A percentile compares a stretch with the other conserved stretches of the same genome.
phyloP scores from a whole-genome alignment of 2,329 filamentous ascomycete genomes.

The Pseudophaeomoniella oleicola region DNA sequence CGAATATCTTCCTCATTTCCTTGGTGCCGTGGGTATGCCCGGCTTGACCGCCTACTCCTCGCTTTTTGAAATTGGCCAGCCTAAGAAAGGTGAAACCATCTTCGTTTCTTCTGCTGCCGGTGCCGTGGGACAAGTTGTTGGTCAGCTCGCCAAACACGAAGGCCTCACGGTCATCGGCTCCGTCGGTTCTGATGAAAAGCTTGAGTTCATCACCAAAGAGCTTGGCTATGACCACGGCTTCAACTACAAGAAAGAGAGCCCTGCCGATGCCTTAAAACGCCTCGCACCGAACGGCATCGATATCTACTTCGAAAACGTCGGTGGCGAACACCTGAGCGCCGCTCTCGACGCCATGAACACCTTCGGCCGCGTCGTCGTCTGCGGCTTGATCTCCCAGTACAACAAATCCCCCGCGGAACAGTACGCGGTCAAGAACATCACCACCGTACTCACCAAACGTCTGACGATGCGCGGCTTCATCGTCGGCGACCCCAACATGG shows the following conservation, averaged over 20 bases:
- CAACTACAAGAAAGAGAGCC: constrained; percentile 64
- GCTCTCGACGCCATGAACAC: constrained; percentile 44
- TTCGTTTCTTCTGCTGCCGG: constrained; percentile 60
- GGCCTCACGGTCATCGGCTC: constrained; percentile 58
- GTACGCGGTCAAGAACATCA: constrained; percentile 48
- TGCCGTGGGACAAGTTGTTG: constrained; percentile 60
- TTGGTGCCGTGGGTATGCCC: constrained; percentile 57
- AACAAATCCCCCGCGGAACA: constrained; percentile 29
- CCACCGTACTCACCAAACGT: constrained; percentile 45
- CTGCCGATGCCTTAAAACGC: constrained; percentile 45
- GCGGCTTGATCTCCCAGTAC: constrained; percentile 55
- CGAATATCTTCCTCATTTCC: constrained; percentile 44
- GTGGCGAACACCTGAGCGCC: constrained; percentile 51
- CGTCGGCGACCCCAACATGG: constrained; percentile 45
- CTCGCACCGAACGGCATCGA: constrained; percentile 58
- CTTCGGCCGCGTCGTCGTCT: constrained; percentile 40
- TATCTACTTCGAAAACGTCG: constrained; percentile 61
- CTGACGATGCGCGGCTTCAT: constrained; percentile 54
- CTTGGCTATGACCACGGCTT: constrained; percentile 53
- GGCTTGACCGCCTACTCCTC: constrained; percentile 54
- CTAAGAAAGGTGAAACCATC: constrained; percentile 56
- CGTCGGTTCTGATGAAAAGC: constrained; percentile 58
- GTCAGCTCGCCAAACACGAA: constrained; percentile 59
- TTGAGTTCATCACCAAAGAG: constrained; percentile 50
- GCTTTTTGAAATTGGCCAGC: constrained; percentile 52